Conservation (phyloP, 768 basidiomycete species). For the Hortiboletus campestris region DNA sequence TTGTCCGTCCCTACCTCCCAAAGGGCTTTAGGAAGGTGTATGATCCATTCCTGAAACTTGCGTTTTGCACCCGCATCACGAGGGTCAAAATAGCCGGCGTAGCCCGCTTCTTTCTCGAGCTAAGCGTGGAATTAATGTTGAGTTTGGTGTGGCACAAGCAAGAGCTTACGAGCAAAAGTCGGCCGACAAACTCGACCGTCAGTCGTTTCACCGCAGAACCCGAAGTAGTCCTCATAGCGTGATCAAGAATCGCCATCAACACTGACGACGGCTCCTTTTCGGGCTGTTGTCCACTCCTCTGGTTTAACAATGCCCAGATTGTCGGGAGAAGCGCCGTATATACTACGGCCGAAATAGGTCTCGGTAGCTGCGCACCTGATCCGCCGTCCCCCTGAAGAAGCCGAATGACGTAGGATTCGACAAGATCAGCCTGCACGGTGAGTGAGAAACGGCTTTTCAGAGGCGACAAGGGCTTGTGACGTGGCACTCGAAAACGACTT, state of each 20-base stretch:
- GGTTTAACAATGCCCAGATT: conserved; percentile 71
- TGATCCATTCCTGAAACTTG: conserved; percentile 62
- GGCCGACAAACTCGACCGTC: conserved; percentile 73
- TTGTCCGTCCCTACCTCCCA: conserved; percentile 80
- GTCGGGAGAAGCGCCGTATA: conserved; percentile 73
- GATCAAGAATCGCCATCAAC: conserved; percentile 60
- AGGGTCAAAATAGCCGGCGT: conserved; percentile 47
- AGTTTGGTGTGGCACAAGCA: neutral
- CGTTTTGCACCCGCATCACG: conserved; percentile 24
- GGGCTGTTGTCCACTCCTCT: conserved; percentile 29
- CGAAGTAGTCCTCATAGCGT: conserved; percentile 58
- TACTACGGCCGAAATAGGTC: conserved; percentile 51
- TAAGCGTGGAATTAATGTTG: conserved; percentile 28
- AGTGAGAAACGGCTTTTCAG: conserved; percentile 20
- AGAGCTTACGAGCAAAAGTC: conserved; percentile 61
- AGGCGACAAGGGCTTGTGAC: conserved; percentile 18
- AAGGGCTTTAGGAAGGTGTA: conserved; percentile 72
- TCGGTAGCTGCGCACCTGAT: conserved; percentile 43
- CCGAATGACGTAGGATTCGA: conserved; percentile 59
- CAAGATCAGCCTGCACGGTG: conserved; percentile 45
- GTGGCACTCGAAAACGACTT: conserved; percentile 8
- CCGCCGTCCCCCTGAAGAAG: conserved; percentile 53
- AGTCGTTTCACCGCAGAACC: conserved; percentile 61
- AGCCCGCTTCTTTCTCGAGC: conserved; percentile 59
- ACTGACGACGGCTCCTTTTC: conserved; percentile 21